A percentile compares a stretch with the other conserved stretches of the same genome.
These are phyloP conservation scores for Juglanconis oblonga DNA, from an alignment of 2,329 filamentous ascomycete species.

Conservation along the genomic window DNA sequence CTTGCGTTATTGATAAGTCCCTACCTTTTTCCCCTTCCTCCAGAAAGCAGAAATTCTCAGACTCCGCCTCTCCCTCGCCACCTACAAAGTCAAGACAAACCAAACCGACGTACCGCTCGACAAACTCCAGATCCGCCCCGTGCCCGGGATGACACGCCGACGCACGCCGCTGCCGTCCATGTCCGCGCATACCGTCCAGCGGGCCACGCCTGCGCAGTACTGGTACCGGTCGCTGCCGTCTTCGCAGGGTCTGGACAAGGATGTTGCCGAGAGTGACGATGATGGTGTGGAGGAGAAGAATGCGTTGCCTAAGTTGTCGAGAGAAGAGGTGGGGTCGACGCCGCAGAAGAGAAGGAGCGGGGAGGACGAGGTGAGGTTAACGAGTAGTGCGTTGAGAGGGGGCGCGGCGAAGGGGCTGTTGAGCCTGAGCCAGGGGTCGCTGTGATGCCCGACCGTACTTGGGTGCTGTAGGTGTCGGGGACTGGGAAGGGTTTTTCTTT, in stretches of 20 bases:
- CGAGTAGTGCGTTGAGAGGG: slow-evolving; percentile 45
- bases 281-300: slow-evolving; percentile 24
- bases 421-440: slow-evolving; percentile 33
- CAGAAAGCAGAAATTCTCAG: slow-evolving; percentile 65
- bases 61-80: slow-evolving; percentile 67
- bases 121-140: slow-evolving; percentile 46
- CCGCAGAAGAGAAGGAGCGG: slow-evolving; percentile 22
- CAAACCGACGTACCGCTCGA: slow-evolving; percentile 66
- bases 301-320: slow-evolving; percentile 17
- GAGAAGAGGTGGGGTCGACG: slow-evolving; percentile 1
- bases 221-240: slow-evolving; percentile 15
- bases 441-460: neutral
- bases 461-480: neutral
- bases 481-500: neutral
- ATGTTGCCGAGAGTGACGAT: neutral
- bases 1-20: neutral
- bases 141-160: slow-evolving; percentile 22
- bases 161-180: slow-evolving; percentile 17
- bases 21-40: neutral
- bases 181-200: slow-evolving; percentile 15
- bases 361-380: slow-evolving; percentile 33
- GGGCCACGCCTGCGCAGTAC: slow-evolving; percentile 16
- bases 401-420: slow-evolving; percentile 52
- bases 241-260: slow-evolving; percentile 5
- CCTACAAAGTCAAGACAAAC: slow-evolving; percentile 73